phyloP scores from a whole-genome alignment of 306 rosid genomes.

The Dryas octopetala region DNA sequence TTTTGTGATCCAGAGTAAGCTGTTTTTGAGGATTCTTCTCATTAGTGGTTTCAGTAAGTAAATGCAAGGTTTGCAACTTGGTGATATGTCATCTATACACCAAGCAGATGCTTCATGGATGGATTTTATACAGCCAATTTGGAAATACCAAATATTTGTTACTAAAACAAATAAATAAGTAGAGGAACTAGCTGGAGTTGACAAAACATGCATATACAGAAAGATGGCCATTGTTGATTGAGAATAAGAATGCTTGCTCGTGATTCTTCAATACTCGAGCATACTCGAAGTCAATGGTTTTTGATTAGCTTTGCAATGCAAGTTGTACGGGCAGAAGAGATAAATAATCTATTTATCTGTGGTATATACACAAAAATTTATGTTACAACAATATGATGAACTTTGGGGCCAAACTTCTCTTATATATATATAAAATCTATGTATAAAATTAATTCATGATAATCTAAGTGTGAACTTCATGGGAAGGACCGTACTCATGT shows the following conservation, averaged over 20 bases:
- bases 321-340: not conserved
- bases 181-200: conserved; percentile 11
- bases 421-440: not conserved
- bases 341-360: not conserved
- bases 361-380: not conserved
- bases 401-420: not conserved
- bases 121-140: not conserved
- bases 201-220: conserved; percentile 9
- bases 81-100: conserved; percentile 15
- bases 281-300: not conserved
- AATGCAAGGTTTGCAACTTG: conserved; percentile 20
- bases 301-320: not conserved
- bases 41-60: conserved; percentile 16
- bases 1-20: conserved; percentile 22
- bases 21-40: conserved; percentile 17
- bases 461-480: not conserved
- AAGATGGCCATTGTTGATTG: conserved; percentile 7
- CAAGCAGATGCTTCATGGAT: conserved; percentile 7
- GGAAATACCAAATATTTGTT: not conserved
- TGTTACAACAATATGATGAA: not conserved
- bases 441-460: not conserved
- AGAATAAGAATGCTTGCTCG: not conserved
- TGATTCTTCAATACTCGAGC: not conserved
- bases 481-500: not conserved
- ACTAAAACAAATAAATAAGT: not conserved